Evolutionary conservation across 495 filamentous ascomycete genomes (phyloP), one percentile per base, ranked within the genome.

Genomic region (Neurospora sp.): DNA sequence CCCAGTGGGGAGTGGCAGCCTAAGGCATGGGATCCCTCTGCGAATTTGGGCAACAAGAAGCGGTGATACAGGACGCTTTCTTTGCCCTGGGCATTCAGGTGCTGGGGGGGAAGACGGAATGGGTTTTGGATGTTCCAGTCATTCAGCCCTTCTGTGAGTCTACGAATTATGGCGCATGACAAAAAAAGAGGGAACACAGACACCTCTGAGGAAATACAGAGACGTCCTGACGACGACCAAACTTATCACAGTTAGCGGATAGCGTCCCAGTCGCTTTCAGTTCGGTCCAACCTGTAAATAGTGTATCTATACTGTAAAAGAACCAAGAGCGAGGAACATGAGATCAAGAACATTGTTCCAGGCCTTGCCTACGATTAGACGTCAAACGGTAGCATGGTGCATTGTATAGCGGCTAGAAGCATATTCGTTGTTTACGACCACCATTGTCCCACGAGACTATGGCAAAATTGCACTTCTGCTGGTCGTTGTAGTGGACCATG

Each of bases 1-100:
- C 89, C 92, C 17, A 85, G 92, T 36, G 90, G 93, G 77, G 85
- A 85, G 5, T 97, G 91, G 92, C 91, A 95, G 81, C 94, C 94
- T 0, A 81, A 90, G 71, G 82, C 86, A 6, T 97, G 94, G 94
- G 83, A 81, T 4, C 92, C 91, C 8, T 19, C 39, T 73, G 83
- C 69, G 28, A 66, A 34, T 8, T 48, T 79, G 62, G 74, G 78
- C 1, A 78, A 71, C 74, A 80, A 79, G 78, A 82, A 79, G 72
- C 77, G 75, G 76, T 75, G 72, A 72, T 43, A 69, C 74, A 76
- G 70, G 45, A 74, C 45, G 72, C 42, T 75, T 48, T 75, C 73
- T 72, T 72, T 70, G 15, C 21, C 38, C n/a, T 28, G 9, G 4
- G 13, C 36, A 70, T 9, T 5, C n/a, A 10, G 31, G 4, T 48